Evolutionary conservation across 2,329 filamentous ascomycete genomes (phyloP), one percentile per base, ranked within the genome.

Genomic region (Mariannaea sp.): DNA sequence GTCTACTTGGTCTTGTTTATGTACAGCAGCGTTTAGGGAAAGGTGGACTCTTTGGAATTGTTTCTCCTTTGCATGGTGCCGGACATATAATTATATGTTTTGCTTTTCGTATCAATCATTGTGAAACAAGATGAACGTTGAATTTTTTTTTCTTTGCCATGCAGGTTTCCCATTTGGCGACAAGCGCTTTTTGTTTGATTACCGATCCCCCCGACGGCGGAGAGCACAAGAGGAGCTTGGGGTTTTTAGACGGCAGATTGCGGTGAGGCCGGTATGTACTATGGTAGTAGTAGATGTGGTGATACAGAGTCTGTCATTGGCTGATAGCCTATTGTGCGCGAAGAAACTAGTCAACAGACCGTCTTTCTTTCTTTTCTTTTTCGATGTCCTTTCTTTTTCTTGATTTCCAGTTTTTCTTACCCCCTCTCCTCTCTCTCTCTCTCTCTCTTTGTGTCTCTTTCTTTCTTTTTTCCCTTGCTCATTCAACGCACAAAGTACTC

Each of bases 241-340:
- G n/a, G n/a, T 24, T 8, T 24, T 24, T 24, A 24, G 22, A 24
- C 22, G 19, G 17, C 27, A 35, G 49, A 20, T 20, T 46, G 49
- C 35, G 42, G 49, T 46, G 49, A 52, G 22, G 49, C 45, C 41
- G 22, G 22, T 46, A 35, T 13, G 38, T 35, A 29, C 14, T 36
- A 16, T 22, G 22, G 22, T 35, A 6, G 8, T 27, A 13, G 20
- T 38, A 5, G 32, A n/a, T 20, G 13, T 20, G 12, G 22, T 20
- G 7, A 19, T 43, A 16, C n/a, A 19, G 29, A 19, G 44, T 16
- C 14, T 43, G 24, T 14, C 22, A 16, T 46, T 52, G 36, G 26
- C 46, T 5, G 22, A 8, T 24, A 8, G 22, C 8, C 5, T 24
- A 8, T 24, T 24, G 22, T 24, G 22, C 22, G 8, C 22, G 8